Evolutionary conservation across 2,329 filamentous ascomycete species (phyloP).

Genomic region (Alternaria sp.): DNA sequence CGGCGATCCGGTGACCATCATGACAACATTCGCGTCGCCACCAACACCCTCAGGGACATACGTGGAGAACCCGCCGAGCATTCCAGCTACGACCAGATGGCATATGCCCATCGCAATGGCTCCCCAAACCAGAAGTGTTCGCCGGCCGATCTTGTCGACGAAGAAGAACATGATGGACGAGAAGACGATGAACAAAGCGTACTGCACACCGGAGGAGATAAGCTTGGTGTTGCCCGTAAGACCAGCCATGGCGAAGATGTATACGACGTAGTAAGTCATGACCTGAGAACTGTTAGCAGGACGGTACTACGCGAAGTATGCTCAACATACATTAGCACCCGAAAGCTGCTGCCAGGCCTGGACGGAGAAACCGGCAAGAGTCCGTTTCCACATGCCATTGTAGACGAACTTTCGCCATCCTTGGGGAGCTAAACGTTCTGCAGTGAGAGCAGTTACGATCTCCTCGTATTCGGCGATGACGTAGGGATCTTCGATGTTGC

Average conservation of each 20-base stretch:
- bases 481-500: constrained; percentile 68
- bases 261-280: constrained; percentile 49
- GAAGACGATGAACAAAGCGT: constrained; percentile 81
- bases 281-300: neutral
- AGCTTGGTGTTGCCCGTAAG: constrained; percentile 65
- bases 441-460: constrained; percentile 75
- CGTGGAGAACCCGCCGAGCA: constrained; percentile 57
- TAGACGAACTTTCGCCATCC: constrained; percentile 75
- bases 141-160: constrained; percentile 78
- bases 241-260: constrained; percentile 76
- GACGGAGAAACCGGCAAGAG: constrained; percentile 72
- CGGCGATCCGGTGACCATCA: constrained; percentile 56
- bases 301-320: constrained; percentile 27
- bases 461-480: constrained; percentile 73
- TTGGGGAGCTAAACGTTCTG: constrained; percentile 74
- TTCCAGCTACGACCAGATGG: constrained; percentile 58
- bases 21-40: constrained; percentile 60
- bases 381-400: constrained; percentile 75
- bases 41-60: constrained; percentile 46
- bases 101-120: constrained; percentile 68
- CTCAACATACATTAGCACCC: constrained; percentile 77
- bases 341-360: constrained; percentile 80
- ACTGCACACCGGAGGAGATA: constrained; percentile 72
- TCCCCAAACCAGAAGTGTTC: constrained; percentile 68
- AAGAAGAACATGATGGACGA: constrained; percentile 77